A percentile compares a stretch with the other conserved stretches of the same genome.
Conservation (phyloP, 1,139 yeast species). For the Zygotorulaspora mrakii region DNA sequence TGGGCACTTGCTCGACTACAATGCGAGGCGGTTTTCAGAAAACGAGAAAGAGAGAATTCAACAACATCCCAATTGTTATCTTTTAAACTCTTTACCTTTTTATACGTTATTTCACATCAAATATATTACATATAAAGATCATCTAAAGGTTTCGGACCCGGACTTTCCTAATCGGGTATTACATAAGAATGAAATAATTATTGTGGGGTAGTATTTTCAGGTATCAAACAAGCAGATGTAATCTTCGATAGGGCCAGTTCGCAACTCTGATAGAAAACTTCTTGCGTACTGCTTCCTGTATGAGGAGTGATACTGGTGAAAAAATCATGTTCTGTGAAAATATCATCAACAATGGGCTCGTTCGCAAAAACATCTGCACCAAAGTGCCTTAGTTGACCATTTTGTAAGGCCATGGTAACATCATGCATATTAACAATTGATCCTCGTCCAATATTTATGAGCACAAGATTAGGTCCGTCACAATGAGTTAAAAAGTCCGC, state of each 20-base stretch:
- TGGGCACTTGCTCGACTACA: too few relatives aligned
- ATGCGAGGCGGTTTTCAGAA: too few relatives aligned
- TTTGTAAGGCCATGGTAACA: slow-evolving; percentile 49
- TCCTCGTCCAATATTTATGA: slow-evolving; percentile 83
- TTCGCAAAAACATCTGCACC: slow-evolving; percentile 78
- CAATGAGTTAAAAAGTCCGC: slow-evolving; percentile 44
- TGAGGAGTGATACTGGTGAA: slow-evolving; percentile 68
- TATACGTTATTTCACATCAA: too few relatives aligned
- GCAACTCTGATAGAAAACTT: slow-evolving; percentile 41
- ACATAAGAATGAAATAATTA: neutral
- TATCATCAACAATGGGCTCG: slow-evolving; percentile 64
- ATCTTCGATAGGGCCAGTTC: slow-evolving; percentile 28
- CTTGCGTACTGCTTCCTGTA: slow-evolving; percentile 66
- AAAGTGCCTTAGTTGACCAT: slow-evolving; percentile 63
- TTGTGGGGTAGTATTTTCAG: too few relatives aligned
- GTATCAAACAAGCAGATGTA: slow-evolving; percentile 9
- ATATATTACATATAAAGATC: too few relatives aligned
- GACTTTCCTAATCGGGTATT: neutral
- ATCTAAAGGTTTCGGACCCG: neutral
- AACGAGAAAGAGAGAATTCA: too few relatives aligned
- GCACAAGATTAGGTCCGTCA: slow-evolving; percentile 48
- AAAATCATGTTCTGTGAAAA: slow-evolving; percentile 50
- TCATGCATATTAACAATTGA: slow-evolving; percentile 66
- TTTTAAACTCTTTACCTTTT: too few relatives aligned
- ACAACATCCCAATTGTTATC: too few relatives aligned